phyloP scores from a whole-genome alignment of 495 filamentous ascomycete species.

The Penicillium samsonianum region DNA sequence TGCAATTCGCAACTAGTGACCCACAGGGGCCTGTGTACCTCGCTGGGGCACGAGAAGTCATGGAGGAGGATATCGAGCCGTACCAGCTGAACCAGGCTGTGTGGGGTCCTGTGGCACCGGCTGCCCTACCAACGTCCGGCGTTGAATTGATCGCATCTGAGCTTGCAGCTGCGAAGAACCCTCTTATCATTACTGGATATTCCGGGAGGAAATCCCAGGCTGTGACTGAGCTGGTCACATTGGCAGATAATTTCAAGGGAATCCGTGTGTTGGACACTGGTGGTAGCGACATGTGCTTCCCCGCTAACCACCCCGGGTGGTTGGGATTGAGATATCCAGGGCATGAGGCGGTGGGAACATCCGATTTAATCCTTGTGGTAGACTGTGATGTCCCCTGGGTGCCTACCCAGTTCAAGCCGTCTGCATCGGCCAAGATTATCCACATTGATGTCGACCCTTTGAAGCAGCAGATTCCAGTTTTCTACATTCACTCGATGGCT shows the following conservation, averaged over 20 bases:
- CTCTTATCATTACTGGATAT: conserved; percentile 82
- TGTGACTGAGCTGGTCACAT: conserved; percentile 68
- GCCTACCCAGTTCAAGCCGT: conserved; percentile 59
- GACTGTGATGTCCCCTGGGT: conserved; percentile 85
- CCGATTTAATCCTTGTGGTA: conserved; percentile 82
- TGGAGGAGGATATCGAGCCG: conserved; percentile 88
- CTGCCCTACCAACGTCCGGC: conserved; percentile 67
- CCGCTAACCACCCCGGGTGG: conserved; percentile 72
- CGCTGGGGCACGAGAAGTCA: conserved; percentile 79
- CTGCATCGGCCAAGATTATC: conserved; percentile 62
- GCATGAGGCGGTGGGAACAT: conserved; percentile 70
- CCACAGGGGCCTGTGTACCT: conserved; percentile 89
- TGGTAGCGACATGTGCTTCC: conserved; percentile 95
- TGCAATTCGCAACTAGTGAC: conserved; percentile 81
- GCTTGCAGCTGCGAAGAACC: conserved; percentile 70
- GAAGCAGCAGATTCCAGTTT: conserved; percentile 83
- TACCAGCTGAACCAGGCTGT: conserved; percentile 71
- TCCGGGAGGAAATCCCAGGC: conserved; percentile 72
- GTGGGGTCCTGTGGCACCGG: conserved; percentile 75
- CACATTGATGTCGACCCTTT: conserved; percentile 86
- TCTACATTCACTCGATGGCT: conserved; percentile 72
- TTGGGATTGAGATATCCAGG: conserved; percentile 76
- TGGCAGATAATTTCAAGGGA: conserved; percentile 77
- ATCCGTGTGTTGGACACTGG: conserved; percentile 82
- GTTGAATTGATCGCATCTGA: conserved; percentile 69